Evolutionary conservation across 441 rosid genomes (phyloP), one percentile per base, ranked within the genome.

Genomic region (Gossypium davidsonii): DNA sequence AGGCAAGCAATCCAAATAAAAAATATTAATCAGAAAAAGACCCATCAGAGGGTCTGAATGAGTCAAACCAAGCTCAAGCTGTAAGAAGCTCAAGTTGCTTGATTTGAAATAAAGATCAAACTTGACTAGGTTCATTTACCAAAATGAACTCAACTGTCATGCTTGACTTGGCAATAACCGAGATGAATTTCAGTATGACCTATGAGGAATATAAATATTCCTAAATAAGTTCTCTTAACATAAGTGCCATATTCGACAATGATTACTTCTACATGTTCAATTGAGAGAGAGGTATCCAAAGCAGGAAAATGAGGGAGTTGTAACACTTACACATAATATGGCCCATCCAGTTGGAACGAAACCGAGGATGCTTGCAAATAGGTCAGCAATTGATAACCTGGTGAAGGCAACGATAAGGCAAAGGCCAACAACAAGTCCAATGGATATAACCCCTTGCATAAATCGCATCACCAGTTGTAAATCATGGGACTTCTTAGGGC

Each of bases 341-440:
- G 76, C 73, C 98, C 98, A 94, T 52, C 97, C 98, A 1, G 98
- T 94, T 15, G 98, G 90, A 74, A 94, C 83, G 79, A 94, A 94
- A 34, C 88, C 97, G 14, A 94, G 89, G 71, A 90, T 44, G 83
- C 97, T 83, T 7, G 98, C 93, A 62, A 94, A 94, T 76, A 94
- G 82, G 81, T 94, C 97, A 8, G 89, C 39, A 52, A 94, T 83
- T 28, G 97, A 76, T 72, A 94, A 81, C 0, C n/a, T 0, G 20
- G 94, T 87, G 18, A 92, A 79, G 55, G 83, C 82, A 25, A 94
- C 83, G 28, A 88, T 84, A 48, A 94, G 84, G 76, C 79, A 49
- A 60, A 94, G 63, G 66, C 94, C 94, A 53, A 88, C 80, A 12
- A 94, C 78, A 66, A 91, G 85, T 63, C 85, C 87, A 51, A 94